Conservation (phyloP, 257 asterid genomes). For the Verbascum thapsus region DNA sequence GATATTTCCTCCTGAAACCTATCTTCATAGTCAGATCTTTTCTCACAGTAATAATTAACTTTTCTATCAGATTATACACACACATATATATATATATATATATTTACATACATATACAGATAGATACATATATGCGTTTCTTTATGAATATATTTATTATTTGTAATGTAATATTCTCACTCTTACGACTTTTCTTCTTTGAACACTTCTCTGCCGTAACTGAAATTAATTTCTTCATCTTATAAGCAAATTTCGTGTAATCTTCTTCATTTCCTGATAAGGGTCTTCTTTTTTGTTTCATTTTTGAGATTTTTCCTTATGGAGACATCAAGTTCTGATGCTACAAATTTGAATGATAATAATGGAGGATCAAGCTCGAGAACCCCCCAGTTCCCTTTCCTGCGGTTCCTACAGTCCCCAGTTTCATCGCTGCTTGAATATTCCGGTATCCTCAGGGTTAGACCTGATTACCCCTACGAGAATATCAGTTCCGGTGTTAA, state of each 20-base stretch:
- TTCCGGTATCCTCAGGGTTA: constrained; percentile 52
- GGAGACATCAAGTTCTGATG: constrained; percentile 36
- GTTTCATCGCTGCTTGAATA: constrained; percentile 58
- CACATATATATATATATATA: neutral
- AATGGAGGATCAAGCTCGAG: constrained; percentile 30
- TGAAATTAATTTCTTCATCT: too few species aligned
- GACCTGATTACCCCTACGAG: constrained; percentile 43
- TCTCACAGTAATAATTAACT: too few species aligned
- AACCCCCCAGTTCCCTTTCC: constrained; percentile 40
- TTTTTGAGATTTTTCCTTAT: neutral
- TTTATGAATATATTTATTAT: constrained; percentile 1
- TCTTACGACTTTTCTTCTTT: too few species aligned
- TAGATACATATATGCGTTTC: constrained; percentile 5
- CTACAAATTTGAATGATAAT: constrained; percentile 31
- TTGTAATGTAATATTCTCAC: too few species aligned
- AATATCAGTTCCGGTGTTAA: constrained; percentile 29
- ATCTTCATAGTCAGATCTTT: too few species aligned
- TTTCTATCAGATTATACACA: too few species aligned
- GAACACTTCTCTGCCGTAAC: too few species aligned
- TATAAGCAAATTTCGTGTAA: too few species aligned
- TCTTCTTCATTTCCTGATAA: constrained; percentile 4
- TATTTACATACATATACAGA: neutral
- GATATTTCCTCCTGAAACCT: too few species aligned
- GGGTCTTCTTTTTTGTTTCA: constrained; percentile 11
- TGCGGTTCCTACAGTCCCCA: constrained; percentile 55